Percentiles rank a stretch among this genome's conserved stretches.
Conservation (phyloP, 2,329 filamentous ascomycete genomes). For the Epichloe gansuensis region DNA sequence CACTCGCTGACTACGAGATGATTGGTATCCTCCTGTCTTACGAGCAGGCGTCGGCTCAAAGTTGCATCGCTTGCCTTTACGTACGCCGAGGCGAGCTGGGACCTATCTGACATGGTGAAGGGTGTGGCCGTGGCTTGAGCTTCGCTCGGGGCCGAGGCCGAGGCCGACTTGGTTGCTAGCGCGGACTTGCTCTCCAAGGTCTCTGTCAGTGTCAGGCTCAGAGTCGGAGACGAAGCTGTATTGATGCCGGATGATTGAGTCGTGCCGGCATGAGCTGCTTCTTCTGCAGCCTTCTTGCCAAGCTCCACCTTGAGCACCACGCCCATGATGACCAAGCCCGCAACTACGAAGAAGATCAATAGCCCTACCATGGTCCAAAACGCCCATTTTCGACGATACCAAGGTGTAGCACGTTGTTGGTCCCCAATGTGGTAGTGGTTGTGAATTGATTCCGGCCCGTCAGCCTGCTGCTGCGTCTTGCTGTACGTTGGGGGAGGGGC, state of each 20-base stretch:
- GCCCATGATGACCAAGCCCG: constrained; percentile 5
- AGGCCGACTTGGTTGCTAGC: neutral
- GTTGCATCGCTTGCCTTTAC: neutral
- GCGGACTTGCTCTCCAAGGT: neutral
- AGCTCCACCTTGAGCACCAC: constrained; percentile 9
- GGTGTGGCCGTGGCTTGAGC: neutral
- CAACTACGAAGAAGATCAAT: constrained; percentile 4
- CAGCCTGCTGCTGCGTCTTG: neutral
- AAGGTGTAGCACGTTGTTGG: constrained; percentile 1
- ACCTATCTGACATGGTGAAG: constrained; percentile 8
- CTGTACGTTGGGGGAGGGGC: constrained; percentile 2
- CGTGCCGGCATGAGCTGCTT: neutral
- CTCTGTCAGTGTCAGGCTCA: too few species aligned
- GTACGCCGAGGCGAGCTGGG: constrained; percentile 9
- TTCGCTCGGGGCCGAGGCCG: neutral
- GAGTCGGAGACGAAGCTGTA: neutral
- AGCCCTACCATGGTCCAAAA: constrained; percentile 5
- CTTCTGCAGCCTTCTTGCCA: neutral
- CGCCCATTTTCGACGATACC: constrained; percentile 9
- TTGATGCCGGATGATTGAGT: neutral
- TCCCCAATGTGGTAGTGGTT: constrained; percentile 10
- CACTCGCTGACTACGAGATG: constrained; percentile 10
- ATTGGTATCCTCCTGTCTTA: constrained; percentile 13
- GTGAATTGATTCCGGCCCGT: constrained; percentile 4
- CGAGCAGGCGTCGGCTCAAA: constrained; percentile 7